phyloP scores from a whole-genome alignment of 176 grass and related monocot genomes.

The Ananas comosus region DNA sequence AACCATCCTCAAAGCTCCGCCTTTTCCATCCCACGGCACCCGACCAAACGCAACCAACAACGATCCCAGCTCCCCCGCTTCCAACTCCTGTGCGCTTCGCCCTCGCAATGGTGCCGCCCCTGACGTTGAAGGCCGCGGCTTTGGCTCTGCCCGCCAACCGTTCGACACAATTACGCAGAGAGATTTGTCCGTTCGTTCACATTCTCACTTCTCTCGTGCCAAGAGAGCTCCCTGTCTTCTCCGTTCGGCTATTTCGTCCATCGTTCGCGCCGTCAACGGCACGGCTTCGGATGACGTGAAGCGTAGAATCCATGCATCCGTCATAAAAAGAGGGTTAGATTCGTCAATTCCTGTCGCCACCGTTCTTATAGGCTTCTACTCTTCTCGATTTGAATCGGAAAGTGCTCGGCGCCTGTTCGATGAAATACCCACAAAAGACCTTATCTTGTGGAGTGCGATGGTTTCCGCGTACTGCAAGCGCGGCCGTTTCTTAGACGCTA shows the following conservation, averaged over 20 bases:
- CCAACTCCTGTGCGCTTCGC: background rate
- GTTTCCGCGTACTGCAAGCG: slow-evolving; percentile 2
- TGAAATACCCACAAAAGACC: background rate
- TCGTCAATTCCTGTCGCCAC: background rate
- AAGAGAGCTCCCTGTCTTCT: background rate
- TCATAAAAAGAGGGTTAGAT: slow-evolving; percentile 2
- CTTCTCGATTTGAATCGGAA: background rate
- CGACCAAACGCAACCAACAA: too few relatives aligned
- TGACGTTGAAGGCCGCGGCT: background rate
- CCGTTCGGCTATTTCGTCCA: background rate
- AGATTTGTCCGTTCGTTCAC: background rate
- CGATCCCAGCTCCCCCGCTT: too few relatives aligned
- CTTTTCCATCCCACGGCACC: too few relatives aligned
- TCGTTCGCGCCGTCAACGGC: background rate
- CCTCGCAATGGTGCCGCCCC: background rate
- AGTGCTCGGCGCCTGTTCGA: slow-evolving; percentile 2
- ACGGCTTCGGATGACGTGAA: background rate
- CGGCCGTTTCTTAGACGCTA: background rate
- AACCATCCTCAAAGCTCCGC: too few relatives aligned
- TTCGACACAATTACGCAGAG: background rate
- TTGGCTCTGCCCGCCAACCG: background rate
- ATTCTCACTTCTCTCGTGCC: background rate
- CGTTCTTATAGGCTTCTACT: slow-evolving; percentile 1
- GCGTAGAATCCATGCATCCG: background rate
- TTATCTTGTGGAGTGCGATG: slow-evolving; percentile 13